phyloP scores from a whole-genome alignment of 164 flowering plant genomes.

The Cinnamomum chago region DNA sequence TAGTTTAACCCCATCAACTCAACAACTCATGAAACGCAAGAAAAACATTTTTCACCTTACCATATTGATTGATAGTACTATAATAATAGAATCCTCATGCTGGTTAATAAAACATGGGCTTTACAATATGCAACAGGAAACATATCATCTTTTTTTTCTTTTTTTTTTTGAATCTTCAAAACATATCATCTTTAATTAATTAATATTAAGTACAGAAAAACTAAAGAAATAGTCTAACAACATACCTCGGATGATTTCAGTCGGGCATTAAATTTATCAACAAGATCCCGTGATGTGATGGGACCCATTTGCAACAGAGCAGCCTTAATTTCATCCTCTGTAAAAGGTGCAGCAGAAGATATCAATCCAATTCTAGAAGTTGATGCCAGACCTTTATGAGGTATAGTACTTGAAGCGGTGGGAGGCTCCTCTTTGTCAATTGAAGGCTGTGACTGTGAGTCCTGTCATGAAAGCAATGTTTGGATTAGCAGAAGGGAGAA shows the following conservation, averaged over 20 bases:
- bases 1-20: too few relatives aligned
- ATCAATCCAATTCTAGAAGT: slow-evolving; percentile 32
- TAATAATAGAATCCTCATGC: too few relatives aligned
- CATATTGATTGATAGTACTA: too few relatives aligned
- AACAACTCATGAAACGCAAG: too few relatives aligned
- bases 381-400: slow-evolving; percentile 37
- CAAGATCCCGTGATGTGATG: slow-evolving; percentile 84
- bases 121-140: background rate
- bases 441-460: slow-evolving; percentile 37
- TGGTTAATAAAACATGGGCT: too few relatives aligned
- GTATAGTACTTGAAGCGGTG: slow-evolving; percentile 27
- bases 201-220: background rate
- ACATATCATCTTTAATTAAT: background rate
- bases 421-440: slow-evolving; percentile 46
- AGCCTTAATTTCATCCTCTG: slow-evolving; percentile 88
- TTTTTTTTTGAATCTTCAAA: too few relatives aligned
- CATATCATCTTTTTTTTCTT: too few relatives aligned
- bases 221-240: background rate
- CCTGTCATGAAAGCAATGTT: slow-evolving; percentile 28
- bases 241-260: slow-evolving; percentile 65
- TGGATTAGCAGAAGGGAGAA: background rate
- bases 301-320: slow-evolving; percentile 60
- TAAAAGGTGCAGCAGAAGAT: slow-evolving; percentile 59
- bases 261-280: slow-evolving; percentile 69
- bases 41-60: too few relatives aligned